Evolutionary conservation across 495 filamentous ascomycete genomes (phyloP), one percentile per base, ranked within the genome.

Genomic region (Penicillium bovifimosum): DNA sequence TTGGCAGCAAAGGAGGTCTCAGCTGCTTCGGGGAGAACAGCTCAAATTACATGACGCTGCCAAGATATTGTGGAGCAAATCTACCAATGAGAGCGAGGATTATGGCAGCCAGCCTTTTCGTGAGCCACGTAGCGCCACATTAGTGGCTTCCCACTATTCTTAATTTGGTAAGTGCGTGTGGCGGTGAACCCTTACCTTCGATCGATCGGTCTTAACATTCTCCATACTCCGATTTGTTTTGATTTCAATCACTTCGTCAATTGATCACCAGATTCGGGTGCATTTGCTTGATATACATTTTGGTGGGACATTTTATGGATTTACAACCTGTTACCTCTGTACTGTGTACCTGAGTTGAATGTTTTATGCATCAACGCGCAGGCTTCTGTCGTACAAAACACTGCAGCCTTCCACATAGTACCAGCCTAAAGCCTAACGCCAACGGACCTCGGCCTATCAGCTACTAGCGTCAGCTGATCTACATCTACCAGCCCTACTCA

Each of bases 51-150:
- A 63, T 64, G 61, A 64, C 61, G 58, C 55, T 47, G 61, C 61
- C 61, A 59, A 64, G 61, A 41, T 27, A 6, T 29, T 29, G 34
- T 18, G 46, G 50, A 13, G 36, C 16, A 5, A 11, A 6, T 9
- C 36, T 27, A 8, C 54, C 53, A 62, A 54, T 59, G 0, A 41
- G n/a, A 14, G 14, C 20, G 13, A 7, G 16, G 28, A 10, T 31
- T 6, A 44, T 44, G 2, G 5, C 11, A 34, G 20, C 28, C 5
- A 11, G 1, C 16, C 1, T 14, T 27, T 35, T 7, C 6, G 28
- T 56, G 33, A 53, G 61, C 61, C 61, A 59, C 58, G 46, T 53
- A 38, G 45, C 53, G 61, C 61, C 61, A 64, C 61, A 61, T 7
- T 59, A 48, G 18, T 14, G 1, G 5, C 10, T 42, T 39, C 11